Evolutionary conservation across 331 rosid genomes (phyloP).

Genomic region (Stylosanthes scabra): DNA sequence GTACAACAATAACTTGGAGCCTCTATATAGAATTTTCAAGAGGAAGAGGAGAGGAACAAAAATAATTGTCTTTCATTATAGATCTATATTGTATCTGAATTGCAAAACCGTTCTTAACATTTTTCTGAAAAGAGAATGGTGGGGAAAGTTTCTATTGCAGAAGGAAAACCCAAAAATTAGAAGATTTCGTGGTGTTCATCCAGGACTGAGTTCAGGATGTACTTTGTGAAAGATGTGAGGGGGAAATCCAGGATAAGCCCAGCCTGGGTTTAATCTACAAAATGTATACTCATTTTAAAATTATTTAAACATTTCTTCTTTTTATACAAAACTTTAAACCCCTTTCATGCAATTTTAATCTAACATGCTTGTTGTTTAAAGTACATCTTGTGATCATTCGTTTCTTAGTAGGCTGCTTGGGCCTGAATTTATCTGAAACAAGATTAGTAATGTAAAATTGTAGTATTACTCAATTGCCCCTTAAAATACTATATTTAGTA

Average conservation of each 20-base stretch:
- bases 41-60: constrained; percentile 20
- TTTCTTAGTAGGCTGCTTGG: constrained; percentile 14
- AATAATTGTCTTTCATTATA: constrained; percentile 1
- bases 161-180: constrained; percentile 1
- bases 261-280: constrained; percentile 24
- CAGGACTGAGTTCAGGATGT: constrained; percentile 21
- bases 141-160: constrained; percentile 11
- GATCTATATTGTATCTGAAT: constrained; percentile 24
- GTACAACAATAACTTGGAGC: constrained; percentile 23
- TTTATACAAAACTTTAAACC: background rate
- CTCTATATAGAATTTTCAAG: constrained; percentile 16
- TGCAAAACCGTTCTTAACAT: constrained; percentile 23
- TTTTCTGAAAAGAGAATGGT: constrained; percentile 2
- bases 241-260: constrained; percentile 5
- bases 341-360: constrained; percentile 13
- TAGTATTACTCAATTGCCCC: background rate
- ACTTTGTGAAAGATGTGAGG: constrained; percentile 4
- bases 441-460: constrained; percentile 4
- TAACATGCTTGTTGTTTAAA: constrained; percentile 9
- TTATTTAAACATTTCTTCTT: background rate
- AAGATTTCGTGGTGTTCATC: constrained; percentile 27
- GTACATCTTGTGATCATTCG: background rate
- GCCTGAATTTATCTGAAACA: constrained; percentile 26
- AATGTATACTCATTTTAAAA: constrained; percentile 6
- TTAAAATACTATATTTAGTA: constrained; percentile 25